Base-by-base conservation (phyloP, 805 yeast genomes). In the Zygosaccharomyces lentus region DNA sequence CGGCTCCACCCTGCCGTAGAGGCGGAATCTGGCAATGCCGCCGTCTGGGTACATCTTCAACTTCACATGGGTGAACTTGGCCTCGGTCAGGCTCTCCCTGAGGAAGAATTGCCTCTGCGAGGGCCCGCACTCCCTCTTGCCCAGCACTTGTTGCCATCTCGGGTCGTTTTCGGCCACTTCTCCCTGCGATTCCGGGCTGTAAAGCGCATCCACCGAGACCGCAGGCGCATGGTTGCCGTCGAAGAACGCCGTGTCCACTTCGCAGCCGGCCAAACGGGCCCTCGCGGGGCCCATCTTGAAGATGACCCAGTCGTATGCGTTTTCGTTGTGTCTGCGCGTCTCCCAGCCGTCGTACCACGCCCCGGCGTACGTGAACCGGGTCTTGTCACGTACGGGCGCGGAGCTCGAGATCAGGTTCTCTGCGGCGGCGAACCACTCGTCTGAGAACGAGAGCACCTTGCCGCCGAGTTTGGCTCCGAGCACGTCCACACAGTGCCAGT, bases 311-410 rank as follows among this genome's bases (percentile, higher is more conserved):
- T 91, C 99, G 34, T 85, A 84, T 45, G 80, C 87, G 45, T 73
- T 86, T 1, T 79, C 69, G 66, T 91, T 91, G 72, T 91, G 99
- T 68, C 99, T 77, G 64, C 97, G 76, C 9, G 98, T 91, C 67
- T 91, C 98, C 98, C 98, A 91, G 17, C 99, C 99, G 56, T 91
- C 99, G 63, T 87, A 91, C 96, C 97, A 91, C 3, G 96, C 96
- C 42, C 98, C 98, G 2, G 90, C 78, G 49, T 77, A 84, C 2
- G 82, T 79, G 65, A 88, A 90, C 57, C 77, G 75, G 24, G 89
- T 84, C 9, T 85, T 83, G 57, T 88, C 95, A 59, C 95, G 73
- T 47, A 87, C 77, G 2, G 97, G 96, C 2, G 82, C 76, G 37
- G 74, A 75, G 31, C 96, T 90, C 61, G 86, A 82, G 64, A 89